Conservation (phyloP, 768 basidiomycete genomes). For the Infundibulicybe gibba region DNA sequence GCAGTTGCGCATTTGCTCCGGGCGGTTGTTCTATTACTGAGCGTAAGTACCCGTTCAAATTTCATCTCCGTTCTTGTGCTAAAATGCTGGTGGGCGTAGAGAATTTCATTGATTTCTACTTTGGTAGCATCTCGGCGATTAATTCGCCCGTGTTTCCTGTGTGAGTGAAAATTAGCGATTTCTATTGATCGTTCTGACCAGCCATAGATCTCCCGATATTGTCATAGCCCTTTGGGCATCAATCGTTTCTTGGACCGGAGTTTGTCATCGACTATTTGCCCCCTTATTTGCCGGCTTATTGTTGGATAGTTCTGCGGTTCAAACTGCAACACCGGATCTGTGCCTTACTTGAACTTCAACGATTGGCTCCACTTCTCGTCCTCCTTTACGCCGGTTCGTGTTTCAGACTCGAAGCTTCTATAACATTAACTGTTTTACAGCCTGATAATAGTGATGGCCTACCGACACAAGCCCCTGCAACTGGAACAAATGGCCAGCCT, state of each 20-base stretch:
- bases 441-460: too few species aligned
- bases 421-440: too few species aligned
- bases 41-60: conserved; percentile 7
- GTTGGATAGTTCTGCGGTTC: too few species aligned
- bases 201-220: neutral
- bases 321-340: too few species aligned
- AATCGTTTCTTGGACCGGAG: neutral
- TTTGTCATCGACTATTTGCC: neutral
- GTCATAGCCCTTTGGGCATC: neutral
- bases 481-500: too few species aligned
- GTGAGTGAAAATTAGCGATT: too few species aligned
- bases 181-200: too few species aligned
- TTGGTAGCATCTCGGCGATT: conserved; percentile 7
- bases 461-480: too few species aligned
- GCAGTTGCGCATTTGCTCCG: conserved; percentile 11
- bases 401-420: too few species aligned
- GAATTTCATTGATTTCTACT: conserved; percentile 10
- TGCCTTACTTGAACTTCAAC: neutral
- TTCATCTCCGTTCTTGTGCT: too few species aligned
- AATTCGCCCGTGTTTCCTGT: neutral
- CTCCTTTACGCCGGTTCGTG: neutral
- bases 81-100: too few species aligned
- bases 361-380: conserved; percentile 2
- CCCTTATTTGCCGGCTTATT: neutral
- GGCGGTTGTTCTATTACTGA: conserved; percentile 13